phyloP scores from a whole-genome alignment of 345 rosid genomes.

The Populus alba region DNA sequence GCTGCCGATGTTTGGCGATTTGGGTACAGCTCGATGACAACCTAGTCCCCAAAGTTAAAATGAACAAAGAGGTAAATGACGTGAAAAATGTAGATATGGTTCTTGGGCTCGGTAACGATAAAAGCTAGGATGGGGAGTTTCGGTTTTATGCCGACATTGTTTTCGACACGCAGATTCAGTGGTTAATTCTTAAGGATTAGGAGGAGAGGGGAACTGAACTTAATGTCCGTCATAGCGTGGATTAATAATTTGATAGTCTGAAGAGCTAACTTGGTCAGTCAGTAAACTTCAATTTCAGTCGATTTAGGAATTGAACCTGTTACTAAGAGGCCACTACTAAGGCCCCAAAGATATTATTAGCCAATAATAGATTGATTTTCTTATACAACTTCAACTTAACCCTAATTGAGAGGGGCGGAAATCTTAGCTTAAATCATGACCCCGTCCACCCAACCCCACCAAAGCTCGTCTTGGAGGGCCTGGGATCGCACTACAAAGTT shows the following conservation, averaged over 20 bases:
- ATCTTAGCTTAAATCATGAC: not conserved
- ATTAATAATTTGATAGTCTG: too few species aligned
- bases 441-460: not conserved
- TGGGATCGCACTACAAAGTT: not conserved
- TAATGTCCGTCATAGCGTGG: too few species aligned
- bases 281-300: too few species aligned
- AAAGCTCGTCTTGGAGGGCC: not conserved
- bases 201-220: not conserved
- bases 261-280: too few species aligned
- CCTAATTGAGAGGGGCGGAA: not conserved
- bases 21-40: not conserved
- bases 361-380: not conserved
- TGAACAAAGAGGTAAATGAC: not conserved
- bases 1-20: not conserved
- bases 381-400: not conserved
- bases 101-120: not conserved
- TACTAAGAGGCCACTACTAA: too few species aligned
- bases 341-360: not conserved
- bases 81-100: not conserved
- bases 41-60: not conserved
- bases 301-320: too few species aligned
- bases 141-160: not conserved
- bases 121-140: not conserved
- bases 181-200: not conserved
- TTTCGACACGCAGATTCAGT: too few species aligned